These are phyloP conservation scores for Lipomyces lipofer DNA, from an alignment of 805 yeast species.

Conservation along the genomic window DNA sequence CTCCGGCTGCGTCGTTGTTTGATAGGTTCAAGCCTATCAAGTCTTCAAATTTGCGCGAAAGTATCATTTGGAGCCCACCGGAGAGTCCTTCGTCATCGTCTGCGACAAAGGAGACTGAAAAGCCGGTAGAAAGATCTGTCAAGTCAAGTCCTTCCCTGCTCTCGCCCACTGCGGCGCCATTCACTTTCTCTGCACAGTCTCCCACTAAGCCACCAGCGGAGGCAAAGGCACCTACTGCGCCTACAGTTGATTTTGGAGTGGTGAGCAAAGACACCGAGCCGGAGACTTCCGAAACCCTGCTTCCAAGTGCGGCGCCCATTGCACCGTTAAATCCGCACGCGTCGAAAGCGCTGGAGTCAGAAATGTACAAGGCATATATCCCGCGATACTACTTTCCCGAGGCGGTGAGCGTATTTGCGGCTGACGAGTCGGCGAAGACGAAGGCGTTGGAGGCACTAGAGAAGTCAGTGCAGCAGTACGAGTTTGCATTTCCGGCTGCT, in stretches of 20 bases:
- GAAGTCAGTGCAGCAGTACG: neutral
- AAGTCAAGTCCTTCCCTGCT: neutral
- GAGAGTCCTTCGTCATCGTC: too few species aligned
- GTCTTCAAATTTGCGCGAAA: slow-evolving; percentile 25
- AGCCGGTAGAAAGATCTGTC: neutral
- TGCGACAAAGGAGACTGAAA: neutral
- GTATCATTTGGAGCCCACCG: slow-evolving; percentile 23
- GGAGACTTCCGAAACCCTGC: neutral
- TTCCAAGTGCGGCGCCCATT: neutral
- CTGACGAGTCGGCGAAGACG: slow-evolving; percentile 2
- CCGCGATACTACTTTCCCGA: slow-evolving; percentile 16
- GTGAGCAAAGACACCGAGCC: neutral
- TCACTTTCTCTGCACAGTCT: neutral
- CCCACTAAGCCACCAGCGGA: neutral
- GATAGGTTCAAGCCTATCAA: slow-evolving; percentile 20
- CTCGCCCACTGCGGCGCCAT: neutral
- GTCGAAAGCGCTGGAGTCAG: slow-evolving; percentile 12
- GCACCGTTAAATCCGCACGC: neutral
- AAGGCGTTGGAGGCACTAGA: slow-evolving; percentile 12
- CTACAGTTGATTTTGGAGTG: neutral
- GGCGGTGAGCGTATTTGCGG: neutral
- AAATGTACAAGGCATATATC: slow-evolving; percentile 20
- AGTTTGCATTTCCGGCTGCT: neutral
- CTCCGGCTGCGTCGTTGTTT: slow-evolving; percentile 5
- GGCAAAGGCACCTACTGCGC: neutral